Evolutionary conservation across 202 grass and related monocot genomes (phyloP).

Genomic region (Saccharum hybrid): DNA sequence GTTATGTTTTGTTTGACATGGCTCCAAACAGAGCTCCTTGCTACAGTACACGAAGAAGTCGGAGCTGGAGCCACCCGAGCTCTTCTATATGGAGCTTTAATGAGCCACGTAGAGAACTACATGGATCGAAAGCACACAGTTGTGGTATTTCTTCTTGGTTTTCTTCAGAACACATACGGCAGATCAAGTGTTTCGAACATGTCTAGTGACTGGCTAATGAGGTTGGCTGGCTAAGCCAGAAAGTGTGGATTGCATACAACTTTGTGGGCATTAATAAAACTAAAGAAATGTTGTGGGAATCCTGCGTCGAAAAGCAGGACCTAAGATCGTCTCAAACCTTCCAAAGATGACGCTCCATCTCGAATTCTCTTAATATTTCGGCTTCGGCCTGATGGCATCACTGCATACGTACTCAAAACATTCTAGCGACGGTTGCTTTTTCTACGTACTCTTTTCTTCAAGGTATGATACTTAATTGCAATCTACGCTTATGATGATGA

Average conservation of each 20-base stretch:
- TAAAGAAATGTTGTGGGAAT: neutral
- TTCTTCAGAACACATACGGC: neutral
- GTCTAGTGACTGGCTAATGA: neutral
- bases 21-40: too few species aligned
- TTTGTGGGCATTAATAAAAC: neutral
- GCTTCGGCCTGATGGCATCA: constrained; percentile 41
- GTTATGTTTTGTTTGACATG: too few species aligned
- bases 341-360: constrained; percentile 2
- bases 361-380: constrained; percentile 37
- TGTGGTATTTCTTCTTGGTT: neutral
- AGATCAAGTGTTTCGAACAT: neutral
- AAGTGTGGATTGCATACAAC: too few species aligned
- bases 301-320: neutral
- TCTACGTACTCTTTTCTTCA: neutral
- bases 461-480: constrained; percentile 23
- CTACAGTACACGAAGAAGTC: too few species aligned
- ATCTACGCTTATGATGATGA: constrained; percentile 1
- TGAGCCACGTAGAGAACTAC: neutral
- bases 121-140: neutral
- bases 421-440: constrained; percentile 13
- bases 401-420: constrained; percentile 46
- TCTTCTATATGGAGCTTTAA: too few species aligned
- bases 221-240: neutral
- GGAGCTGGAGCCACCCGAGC: too few species aligned
- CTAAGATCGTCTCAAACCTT: constrained; percentile 23